Base-by-base conservation (phyloP, 2,329 filamentous ascomycete genomes). In the Lecanicillium sp. region DNA sequence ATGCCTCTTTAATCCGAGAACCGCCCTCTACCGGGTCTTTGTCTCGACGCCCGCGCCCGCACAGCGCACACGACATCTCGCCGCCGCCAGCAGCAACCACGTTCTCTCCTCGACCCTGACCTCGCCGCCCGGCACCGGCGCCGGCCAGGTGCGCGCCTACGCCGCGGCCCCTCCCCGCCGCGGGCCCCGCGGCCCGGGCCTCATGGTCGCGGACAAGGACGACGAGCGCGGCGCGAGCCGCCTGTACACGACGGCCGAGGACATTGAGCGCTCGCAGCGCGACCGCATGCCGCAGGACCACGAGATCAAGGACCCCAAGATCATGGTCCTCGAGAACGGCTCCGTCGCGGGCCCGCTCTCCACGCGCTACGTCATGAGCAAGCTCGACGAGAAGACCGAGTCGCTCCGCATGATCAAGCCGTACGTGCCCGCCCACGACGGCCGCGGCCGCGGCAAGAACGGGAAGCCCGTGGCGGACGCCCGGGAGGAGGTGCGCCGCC, bases 21-120 rank as follows among this genome's bases (percentile, higher is more conserved):
- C 63, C 29, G 71, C 72, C 51, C 67, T 79, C 5, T 67, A 70
- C 38, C 64, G 67, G 45, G 69, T 75, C 40, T 74, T 78, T 54
- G 54, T 76, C 54, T 62, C 63, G 39, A 64, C 64, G 17, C 24
- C 35, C 9, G 5, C 29, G 5, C 29, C 20, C 3, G 14, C 20
- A 6, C 10, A 12, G 10, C 20, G 27, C 27, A 10, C 33, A 6
- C 33, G 43, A 38, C 43, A 30, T 10, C 38, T 45, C 55, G 29
- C 54, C 33, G 17, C 24, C 36, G 27, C 36, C 5, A 55, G 46
- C 53, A 58, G 32, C 33, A 15, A 51, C 40, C 44, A 45, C 49
- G 32, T 45, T 49, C 51, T 27, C 50, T 23, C 15, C 48, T 21
- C 20, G n/a, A n/a, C 38, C 29, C 36, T n/a, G 37, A 8, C 15